These are phyloP conservation scores for Ustulina deusta DNA, from an alignment of 2,329 filamentous ascomycete genomes.

Conservation along the genomic window DNA sequence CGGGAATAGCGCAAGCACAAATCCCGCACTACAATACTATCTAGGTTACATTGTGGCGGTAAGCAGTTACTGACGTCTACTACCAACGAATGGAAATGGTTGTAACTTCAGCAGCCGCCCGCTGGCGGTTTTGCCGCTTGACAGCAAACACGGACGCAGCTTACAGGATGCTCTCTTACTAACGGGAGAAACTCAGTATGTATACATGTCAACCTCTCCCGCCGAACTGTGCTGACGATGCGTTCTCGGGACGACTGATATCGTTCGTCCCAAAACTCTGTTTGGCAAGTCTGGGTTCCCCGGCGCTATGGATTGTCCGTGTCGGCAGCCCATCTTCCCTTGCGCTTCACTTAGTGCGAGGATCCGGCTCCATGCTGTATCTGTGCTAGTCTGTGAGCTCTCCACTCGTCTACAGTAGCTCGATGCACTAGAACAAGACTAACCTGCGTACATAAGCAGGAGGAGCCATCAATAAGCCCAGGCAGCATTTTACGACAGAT, in stretches of 20 bases:
- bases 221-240: conserved; percentile 1
- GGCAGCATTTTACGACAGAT: neutral
- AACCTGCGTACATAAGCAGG: conserved; percentile 10
- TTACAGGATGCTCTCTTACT: conserved; percentile 17
- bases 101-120: conserved; percentile 1
- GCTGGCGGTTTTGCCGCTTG: conserved; percentile 14
- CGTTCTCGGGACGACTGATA: neutral
- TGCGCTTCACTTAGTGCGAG: conserved; percentile 12
- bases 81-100: neutral
- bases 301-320: neutral
- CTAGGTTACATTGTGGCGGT: conserved; percentile 20
- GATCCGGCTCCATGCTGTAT: neutral
- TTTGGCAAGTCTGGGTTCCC: neutral
- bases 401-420: conserved; percentile 11
- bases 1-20: neutral
- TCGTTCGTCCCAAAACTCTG: neutral
- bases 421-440: neutral
- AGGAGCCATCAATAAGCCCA: conserved; percentile 4
- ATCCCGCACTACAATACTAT: neutral
- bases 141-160: conserved; percentile 16
- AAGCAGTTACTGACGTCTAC: conserved; percentile 4
- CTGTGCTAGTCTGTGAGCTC: neutral
- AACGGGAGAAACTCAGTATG: neutral
- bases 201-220: conserved; percentile 2
- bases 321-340: neutral